Conservation (phyloP, 306 rosid genomes). For the Glycyrrhiza uralensis region DNA sequence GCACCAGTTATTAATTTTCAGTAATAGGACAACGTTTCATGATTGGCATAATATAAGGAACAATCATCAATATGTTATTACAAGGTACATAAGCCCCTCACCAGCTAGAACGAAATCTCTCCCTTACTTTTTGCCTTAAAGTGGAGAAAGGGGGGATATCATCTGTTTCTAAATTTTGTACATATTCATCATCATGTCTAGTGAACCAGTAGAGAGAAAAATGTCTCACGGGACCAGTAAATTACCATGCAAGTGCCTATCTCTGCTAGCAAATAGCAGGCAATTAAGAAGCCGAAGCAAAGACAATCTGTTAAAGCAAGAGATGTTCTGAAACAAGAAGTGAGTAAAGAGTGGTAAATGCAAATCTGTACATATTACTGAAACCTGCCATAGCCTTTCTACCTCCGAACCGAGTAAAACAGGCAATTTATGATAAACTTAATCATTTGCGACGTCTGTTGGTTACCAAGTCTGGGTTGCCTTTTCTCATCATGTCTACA, state of each 20-base stretch:
- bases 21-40: neutral
- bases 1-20: no score
- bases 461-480: slow-evolving; percentile 61
- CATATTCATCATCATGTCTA: neutral
- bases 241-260: slow-evolving; percentile 2
- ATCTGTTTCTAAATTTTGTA: neutral
- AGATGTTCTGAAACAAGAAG: neutral
- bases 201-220: neutral
- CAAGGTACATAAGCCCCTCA: neutral
- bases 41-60: neutral
- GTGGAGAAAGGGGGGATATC: neutral
- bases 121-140: neutral
- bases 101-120: neutral
- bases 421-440: neutral
- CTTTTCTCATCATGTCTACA: slow-evolving; percentile 96
- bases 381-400: neutral
- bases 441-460: slow-evolving; percentile 62
- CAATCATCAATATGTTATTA: neutral
- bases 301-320: neutral
- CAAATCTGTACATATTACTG: neutral
- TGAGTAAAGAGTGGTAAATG: neutral
- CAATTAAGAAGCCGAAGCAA: neutral
- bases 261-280: slow-evolving; percentile 10
- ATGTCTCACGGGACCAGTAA: neutral
- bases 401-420: slow-evolving; percentile 1